Base-by-base conservation (phyloP, 768 basidiomycete genomes). In the Cyclocybe cylindracea region DNA sequence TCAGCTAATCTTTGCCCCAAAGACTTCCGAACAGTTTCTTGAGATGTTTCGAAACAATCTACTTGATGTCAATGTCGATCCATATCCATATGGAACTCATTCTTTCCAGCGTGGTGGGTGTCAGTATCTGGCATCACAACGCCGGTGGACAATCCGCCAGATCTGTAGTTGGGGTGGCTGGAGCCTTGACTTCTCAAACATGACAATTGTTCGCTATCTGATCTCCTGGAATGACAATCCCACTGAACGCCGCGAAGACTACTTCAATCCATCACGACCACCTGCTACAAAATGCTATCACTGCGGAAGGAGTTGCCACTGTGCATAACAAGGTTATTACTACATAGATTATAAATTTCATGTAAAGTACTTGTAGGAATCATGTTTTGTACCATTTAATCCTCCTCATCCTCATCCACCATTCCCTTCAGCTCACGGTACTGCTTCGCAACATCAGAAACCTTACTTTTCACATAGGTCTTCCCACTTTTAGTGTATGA, bases 171-270 rank as follows among this genome's bases (percentile, higher is more conserved):
- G n/a, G n/a, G n/a, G n/a, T n/a, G n/a, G n/a, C n/a, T n/a, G n/a
- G n/a, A n/a, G n/a, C n/a, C n/a, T n/a, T n/a, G n/a, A n/a, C n/a
- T n/a, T n/a, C n/a, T n/a, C n/a, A n/a, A n/a, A n/a, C n/a, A n/a
- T n/a, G n/a, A n/a, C n/a, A n/a, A n/a, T n/a, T n/a, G n/a, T n/a
- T n/a, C n/a, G n/a, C n/a, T n/a, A n/a, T n/a, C n/a, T n/a, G n/a
- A n/a, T n/a, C n/a, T n/a, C n/a, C n/a, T n/a, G 66, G 66, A 75
- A 71, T 43, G 71, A 78, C 54, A 61, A 70, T 14, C 68, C 70
- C 0, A 58, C 50, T 1, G 58, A 67, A 10, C 49, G 38, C 7
- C 64, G 69, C 1, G 67, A 73, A 48, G 67, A 76, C 29, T 76
- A 67, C 48, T 63, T 76, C 35, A 69, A 75, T 41, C 66, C 70